Conservation (phyloP, 2,329 filamentous ascomycete species). For the Nakataea oryzae region DNA sequence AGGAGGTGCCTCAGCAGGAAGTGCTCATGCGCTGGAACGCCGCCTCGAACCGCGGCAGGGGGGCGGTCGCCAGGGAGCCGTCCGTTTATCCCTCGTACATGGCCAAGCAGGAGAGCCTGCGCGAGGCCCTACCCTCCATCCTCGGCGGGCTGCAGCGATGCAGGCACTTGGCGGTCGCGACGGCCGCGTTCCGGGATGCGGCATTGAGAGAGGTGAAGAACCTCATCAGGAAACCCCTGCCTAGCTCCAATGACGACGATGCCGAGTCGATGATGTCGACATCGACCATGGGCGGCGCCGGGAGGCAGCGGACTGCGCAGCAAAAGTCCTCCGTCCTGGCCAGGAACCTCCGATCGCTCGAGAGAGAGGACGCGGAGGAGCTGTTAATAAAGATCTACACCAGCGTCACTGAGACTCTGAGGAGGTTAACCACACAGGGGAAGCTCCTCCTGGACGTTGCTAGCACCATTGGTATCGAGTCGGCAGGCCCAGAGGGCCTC, state of each 20-base stretch:
- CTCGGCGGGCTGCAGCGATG: constrained; percentile 74
- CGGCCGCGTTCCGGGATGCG: constrained; percentile 73
- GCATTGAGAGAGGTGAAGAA: constrained; percentile 78
- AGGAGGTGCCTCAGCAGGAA: constrained; percentile 57
- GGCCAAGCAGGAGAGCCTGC: constrained; percentile 58
- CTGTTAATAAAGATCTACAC: constrained; percentile 78
- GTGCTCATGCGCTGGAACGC: constrained; percentile 80
- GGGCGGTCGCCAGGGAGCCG: constrained; percentile 53
- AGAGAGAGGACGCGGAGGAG: constrained; percentile 73
- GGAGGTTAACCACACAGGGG: constrained; percentile 78
- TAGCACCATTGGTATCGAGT: constrained; percentile 51
- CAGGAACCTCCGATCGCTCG: constrained; percentile 75
- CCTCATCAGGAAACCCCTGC: constrained; percentile 73
- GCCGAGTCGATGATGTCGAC: constrained; percentile 79
- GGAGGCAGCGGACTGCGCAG: constrained; percentile 59
- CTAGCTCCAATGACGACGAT: constrained; percentile 90
- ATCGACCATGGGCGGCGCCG: constrained; percentile 61
- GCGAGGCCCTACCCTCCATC: constrained; percentile 57
- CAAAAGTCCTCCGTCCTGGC: constrained; percentile 86
- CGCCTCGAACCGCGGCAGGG: constrained; percentile 62
- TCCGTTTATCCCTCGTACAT: constrained; percentile 72
- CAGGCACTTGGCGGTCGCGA: constrained; percentile 68
- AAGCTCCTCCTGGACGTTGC: constrained; percentile 94
- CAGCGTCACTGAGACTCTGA: constrained; percentile 74
- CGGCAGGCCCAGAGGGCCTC: constrained; percentile 23